These are phyloP conservation scores for Zasmidium cellare DNA, from an alignment of 2,329 filamentous ascomycete genomes.

Conservation along the genomic window DNA sequence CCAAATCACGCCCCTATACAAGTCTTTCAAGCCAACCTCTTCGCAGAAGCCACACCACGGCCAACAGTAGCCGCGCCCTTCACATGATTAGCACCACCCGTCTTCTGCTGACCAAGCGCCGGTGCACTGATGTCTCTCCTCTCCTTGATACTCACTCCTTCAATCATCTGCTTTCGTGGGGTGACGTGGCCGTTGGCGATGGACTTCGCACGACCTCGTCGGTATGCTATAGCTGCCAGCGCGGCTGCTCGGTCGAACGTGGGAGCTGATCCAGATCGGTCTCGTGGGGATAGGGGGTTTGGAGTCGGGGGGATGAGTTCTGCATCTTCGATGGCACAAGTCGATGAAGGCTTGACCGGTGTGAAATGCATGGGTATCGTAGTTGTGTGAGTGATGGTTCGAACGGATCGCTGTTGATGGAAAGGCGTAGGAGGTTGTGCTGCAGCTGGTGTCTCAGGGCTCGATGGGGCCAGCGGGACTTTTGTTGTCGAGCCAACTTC, in stretches of 20 bases:
- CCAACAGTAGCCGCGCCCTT: slow-evolving; percentile 10
- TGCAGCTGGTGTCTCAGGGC: slow-evolving; percentile 24
- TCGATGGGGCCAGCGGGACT: slow-evolving; percentile 43
- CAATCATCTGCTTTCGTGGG: slow-evolving; percentile 59
- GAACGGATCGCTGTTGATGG: slow-evolving; percentile 33
- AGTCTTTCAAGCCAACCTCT: background rate
- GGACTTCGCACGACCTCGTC: slow-evolving; percentile 69
- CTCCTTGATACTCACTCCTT: slow-evolving; percentile 44
- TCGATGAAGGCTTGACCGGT: slow-evolving; percentile 34
- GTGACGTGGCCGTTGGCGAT: slow-evolving; percentile 64
- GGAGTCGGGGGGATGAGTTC: slow-evolving; percentile 23
- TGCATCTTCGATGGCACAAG: slow-evolving; percentile 16
- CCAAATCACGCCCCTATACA: background rate
- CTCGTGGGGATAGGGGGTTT: slow-evolving; percentile 13
- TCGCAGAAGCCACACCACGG: background rate
- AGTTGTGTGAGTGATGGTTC: slow-evolving; percentile 50
- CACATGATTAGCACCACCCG: slow-evolving; percentile 2
- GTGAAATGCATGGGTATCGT: slow-evolving; percentile 51
- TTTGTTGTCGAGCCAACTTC: slow-evolving; percentile 15
- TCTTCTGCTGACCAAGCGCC: slow-evolving; percentile 28
- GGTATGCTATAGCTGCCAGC: slow-evolving; percentile 71
- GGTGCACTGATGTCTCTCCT: slow-evolving; percentile 51
- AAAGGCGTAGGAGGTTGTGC: slow-evolving; percentile 26
- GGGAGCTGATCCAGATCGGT: slow-evolving; percentile 20
- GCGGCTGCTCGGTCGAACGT: slow-evolving; percentile 65